Evolutionary conservation across 768 basidiomycete genomes (phyloP), one percentile per base, ranked within the genome.

Genomic region (Tubosaeta sp.): DNA sequence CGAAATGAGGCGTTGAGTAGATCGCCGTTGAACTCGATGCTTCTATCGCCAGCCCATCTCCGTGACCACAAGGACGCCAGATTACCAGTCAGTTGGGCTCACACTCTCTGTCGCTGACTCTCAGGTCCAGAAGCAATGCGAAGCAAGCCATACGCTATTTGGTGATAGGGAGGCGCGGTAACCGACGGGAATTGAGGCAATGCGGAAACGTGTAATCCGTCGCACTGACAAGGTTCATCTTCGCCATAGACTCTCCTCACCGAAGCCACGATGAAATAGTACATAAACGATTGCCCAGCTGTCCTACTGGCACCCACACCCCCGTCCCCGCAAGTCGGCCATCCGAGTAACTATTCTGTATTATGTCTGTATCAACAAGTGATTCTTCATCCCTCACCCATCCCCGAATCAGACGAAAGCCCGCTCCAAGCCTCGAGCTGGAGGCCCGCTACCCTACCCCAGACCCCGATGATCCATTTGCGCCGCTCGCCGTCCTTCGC

Each of bases 381-480:
- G 68, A 66, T 47, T 45, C 35, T 18, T 36, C 65, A 8, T 47
- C 66, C 46, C 16, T 43, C 35, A 42, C 45, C 46, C 67, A 69
- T 47, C 21, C 59, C 3, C 67, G 67, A 2, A 53, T 70, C 19
- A 62, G 67, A 43, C 79, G 84, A 49, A 85, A 85, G 59, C 83
- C 80, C 6, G 70, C 81, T 3, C 84, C 83, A 6, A 62, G 69
- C 41, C 71, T 81, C 49, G 76, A 77, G 44, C 64, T 76, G 58
- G 73, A 77, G 10, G 61, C 73, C 47, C 73, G 80, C 35, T 88
- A 87, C 63, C 86, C 86, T 5, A 66, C 72, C 2, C 84, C 84
- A 27, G 86, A 88, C 67, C 84, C 84, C 19, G 62, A 60, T 16
- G 84, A 88, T 63, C 86, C 86, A 2, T 87, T 87, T 55, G 85